Evolutionary conservation across 1,139 yeast genomes (phyloP), one percentile per base, ranked within the genome.

Genomic region (Candida tetrigidarum): DNA sequence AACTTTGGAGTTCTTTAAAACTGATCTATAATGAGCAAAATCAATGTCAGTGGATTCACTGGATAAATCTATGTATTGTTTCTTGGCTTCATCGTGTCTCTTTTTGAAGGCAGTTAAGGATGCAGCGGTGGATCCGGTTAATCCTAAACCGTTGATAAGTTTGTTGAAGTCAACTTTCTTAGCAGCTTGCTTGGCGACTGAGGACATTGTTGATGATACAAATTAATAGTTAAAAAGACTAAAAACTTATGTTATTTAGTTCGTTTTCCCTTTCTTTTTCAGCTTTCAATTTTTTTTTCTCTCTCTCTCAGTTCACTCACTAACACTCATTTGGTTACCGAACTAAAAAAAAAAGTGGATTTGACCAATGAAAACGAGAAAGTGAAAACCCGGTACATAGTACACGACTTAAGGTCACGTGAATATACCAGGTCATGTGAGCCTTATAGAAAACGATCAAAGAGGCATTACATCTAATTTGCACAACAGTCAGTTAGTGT

Each of bases 41-140:
- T 93, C 97, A 52, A 93, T 90, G 37, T 76, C 77, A 50, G 89
- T 78, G 52, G 90, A 71, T 72, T 88, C 93, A 58, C 79, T 74
- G 64, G 83, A 76, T 60, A 92, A 79, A 52, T 83, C 84, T 58
- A 78, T 72, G 60, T 87, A 74, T 64, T 81, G 81, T 75, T 90
- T 86, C 77, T 91, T 86, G 59, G 99, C 98, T 68, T 93, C 99
- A 63, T 93, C 98, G 72, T 90, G 86, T 81, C 99, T 88, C 87
- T 95, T 93, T 78, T 92, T 93, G 86, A 93, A 93, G 36, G 96
- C 81, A 48, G 93, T 81, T 66, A 93, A 79, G 38, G 96, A 83
- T 47, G 89, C 67, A 51, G 97, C 96, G 54, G 99, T 93, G 65
- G 86, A 74, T 51, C 99, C 99, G 51, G 96, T 84, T 67, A 93